A percentile compares a stretch with the other conserved stretches of the same genome.
Evolutionary conservation across 768 basidiomycete species (phyloP).

Genomic region (Postia placenta): DNA sequence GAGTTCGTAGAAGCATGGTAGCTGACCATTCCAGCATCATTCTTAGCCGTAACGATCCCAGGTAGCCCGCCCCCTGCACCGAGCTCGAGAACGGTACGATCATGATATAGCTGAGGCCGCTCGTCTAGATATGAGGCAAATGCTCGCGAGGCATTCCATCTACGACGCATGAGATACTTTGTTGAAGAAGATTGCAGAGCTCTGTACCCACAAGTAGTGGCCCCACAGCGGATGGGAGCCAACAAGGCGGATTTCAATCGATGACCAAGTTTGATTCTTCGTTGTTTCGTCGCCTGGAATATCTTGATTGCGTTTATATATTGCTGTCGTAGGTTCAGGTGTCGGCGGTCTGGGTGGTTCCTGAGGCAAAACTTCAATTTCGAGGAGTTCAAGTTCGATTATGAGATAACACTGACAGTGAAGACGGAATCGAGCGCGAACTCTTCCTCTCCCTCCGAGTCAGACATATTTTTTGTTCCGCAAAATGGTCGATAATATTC

Average conservation of each 20-base stretch:
- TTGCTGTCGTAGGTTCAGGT: conserved; percentile 51
- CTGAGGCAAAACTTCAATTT: conserved; percentile 27
- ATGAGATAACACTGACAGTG: conserved; percentile 1
- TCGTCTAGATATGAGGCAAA: conserved; percentile 66
- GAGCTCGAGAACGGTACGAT: conserved; percentile 67
- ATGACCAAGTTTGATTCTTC: conserved; percentile 15
- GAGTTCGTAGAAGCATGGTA: neutral
- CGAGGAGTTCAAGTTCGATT: neutral
- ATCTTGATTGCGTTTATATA: conserved; percentile 35
- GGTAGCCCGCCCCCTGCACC: conserved; percentile 94
- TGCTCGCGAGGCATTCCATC: conserved; percentile 78
- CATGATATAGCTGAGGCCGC: conserved; percentile 38
- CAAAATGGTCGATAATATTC: no score
- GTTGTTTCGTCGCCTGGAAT: neutral
- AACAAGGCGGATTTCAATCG: conserved; percentile 61
- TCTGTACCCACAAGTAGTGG: conserved; percentile 59
- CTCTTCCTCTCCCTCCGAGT: conserved; percentile 8
- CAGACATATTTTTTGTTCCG: conserved; percentile 8
- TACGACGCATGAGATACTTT: conserved; percentile 25
- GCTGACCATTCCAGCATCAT: conserved; percentile 60
- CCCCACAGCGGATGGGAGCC: conserved; percentile 82
- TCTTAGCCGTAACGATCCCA: conserved; percentile 64
- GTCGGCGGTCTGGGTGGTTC: conserved; percentile 64
- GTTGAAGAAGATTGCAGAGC: neutral
- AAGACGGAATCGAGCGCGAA: conserved; percentile 10